phyloP scores from a whole-genome alignment of 768 basidiomycete species.

The Rhizopogon vulgaris region DNA sequence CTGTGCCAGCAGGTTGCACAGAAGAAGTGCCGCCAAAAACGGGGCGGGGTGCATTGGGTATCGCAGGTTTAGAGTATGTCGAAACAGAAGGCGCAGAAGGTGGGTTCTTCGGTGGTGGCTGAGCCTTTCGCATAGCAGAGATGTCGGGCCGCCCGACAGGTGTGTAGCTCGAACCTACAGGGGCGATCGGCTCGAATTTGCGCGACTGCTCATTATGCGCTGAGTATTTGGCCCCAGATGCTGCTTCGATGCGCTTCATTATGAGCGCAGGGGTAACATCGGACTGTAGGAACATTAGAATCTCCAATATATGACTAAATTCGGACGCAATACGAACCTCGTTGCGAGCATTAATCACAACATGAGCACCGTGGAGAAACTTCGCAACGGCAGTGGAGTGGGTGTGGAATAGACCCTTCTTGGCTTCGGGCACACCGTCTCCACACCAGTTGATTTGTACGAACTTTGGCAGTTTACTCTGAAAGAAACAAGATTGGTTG shows the following conservation, averaged over 20 bases:
- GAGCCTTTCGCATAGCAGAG: conserved; percentile 44
- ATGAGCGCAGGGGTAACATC: conserved; percentile 79
- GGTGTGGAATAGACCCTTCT: conserved; percentile 90
- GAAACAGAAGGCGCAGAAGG: conserved; percentile 12
- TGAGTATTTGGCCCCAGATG: conserved; percentile 88
- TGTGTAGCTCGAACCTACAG: conserved; percentile 71
- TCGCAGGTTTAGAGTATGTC: conserved; percentile 23
- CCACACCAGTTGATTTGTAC: conserved; percentile 98
- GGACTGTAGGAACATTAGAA: conserved; percentile 33
- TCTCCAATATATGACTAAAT: background rate
- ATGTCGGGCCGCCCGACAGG: conserved; percentile 76
- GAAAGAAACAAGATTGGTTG: conserved; percentile 2
- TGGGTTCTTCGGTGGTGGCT: conserved; percentile 23
- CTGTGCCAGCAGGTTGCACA: conserved; percentile 30
- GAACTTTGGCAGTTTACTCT: conserved; percentile 85
- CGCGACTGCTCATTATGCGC: conserved; percentile 73
- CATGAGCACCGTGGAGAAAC: conserved; percentile 80
- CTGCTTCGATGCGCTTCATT: conserved; percentile 81
- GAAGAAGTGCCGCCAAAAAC: conserved; percentile 40
- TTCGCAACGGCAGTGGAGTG: conserved; percentile 76
- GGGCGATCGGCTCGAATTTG: conserved; percentile 72
- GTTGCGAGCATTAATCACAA: conserved; percentile 80
- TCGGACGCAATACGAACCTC: conserved; percentile 45
- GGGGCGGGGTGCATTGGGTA: conserved; percentile 40
- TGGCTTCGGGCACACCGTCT: conserved; percentile 87